Evolutionary conservation across 768 basidiomycete species (phyloP).

Genomic region (Termitomyces sp.): DNA sequence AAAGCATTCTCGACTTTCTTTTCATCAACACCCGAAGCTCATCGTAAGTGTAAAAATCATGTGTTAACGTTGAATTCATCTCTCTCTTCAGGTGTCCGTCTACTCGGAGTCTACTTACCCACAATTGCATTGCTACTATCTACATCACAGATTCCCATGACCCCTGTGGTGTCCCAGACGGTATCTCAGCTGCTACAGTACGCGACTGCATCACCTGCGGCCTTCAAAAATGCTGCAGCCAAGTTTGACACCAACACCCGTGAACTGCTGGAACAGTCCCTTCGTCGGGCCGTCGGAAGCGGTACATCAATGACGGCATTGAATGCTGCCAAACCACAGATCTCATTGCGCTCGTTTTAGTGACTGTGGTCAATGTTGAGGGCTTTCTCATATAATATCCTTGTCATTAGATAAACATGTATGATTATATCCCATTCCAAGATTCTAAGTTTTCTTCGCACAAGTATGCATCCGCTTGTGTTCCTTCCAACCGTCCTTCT

Average conservation of each 20-base stretch:
- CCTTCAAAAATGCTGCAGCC: constrained; percentile 83
- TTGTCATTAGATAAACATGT: constrained; percentile 1
- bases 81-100: constrained; percentile 50
- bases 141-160: constrained; percentile 38
- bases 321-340: constrained; percentile 62
- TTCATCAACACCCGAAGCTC: constrained; percentile 48
- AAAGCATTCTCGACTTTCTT: constrained; percentile 75
- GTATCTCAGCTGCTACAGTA: constrained; percentile 68
- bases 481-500: neutral
- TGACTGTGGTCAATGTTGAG: neutral
- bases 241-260: constrained; percentile 56
- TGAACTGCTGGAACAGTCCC: constrained; percentile 69
- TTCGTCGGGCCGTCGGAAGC: constrained; percentile 71
- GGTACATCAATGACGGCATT: constrained; percentile 28
- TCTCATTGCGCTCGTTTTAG: constrained; percentile 71
- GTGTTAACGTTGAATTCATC: neutral
- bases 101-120: constrained; percentile 73
- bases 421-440: neutral
- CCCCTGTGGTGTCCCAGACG: constrained; percentile 52
- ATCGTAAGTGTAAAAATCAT: constrained; percentile 46
- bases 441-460: neutral
- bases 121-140: constrained; percentile 70
- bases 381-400: neutral
- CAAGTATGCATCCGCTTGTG: neutral
- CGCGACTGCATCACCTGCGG: constrained; percentile 64